Evolutionary conservation across 2,329 filamentous ascomycete species (phyloP).

Genomic region (Aureobasidium leucospermi): DNA sequence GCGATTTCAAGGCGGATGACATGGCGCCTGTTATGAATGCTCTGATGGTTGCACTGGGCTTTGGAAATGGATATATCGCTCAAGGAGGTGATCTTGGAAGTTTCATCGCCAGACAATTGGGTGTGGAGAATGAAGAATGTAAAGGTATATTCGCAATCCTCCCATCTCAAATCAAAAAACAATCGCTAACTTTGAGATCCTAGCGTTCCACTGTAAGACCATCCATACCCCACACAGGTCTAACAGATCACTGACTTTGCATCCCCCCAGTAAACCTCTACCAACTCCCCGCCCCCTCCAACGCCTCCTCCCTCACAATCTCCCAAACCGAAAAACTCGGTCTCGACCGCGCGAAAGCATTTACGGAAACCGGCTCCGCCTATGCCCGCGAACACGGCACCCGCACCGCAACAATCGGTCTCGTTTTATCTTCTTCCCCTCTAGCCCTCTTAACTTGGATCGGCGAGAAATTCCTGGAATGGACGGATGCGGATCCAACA

Average conservation of each 20-base stretch:
- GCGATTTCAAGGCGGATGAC: conserved; percentile 35
- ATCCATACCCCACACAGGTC: no score
- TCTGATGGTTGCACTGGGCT: conserved; percentile 48
- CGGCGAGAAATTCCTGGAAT: conserved; percentile 50
- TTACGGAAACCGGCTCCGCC: conserved; percentile 35
- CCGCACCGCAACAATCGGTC: conserved; percentile 49
- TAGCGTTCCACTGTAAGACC: not conserved
- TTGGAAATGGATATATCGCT: conserved; percentile 44
- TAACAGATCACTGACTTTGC: no score
- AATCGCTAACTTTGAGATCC: no score
- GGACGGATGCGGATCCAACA: conserved; percentile 40
- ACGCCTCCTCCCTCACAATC: conserved; percentile 19
- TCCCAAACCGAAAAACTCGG: conserved; percentile 32
- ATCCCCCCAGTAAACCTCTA: not conserved
- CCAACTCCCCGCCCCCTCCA: conserved; percentile 20
- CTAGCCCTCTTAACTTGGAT: conserved; percentile 53
- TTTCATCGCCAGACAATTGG: conserved; percentile 37
- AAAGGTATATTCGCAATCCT: conserved; percentile 33
- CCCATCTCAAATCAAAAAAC: no score
- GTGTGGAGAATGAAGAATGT: conserved; percentile 37
- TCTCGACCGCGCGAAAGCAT: conserved; percentile 33
- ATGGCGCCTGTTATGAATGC: conserved; percentile 42
- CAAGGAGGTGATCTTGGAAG: conserved; percentile 54
- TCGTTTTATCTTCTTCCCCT: conserved; percentile 47
- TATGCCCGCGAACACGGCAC: conserved; percentile 50